phyloP scores from a whole-genome alignment of 2,329 filamentous ascomycete genomes.

The Beauveria varroae region DNA sequence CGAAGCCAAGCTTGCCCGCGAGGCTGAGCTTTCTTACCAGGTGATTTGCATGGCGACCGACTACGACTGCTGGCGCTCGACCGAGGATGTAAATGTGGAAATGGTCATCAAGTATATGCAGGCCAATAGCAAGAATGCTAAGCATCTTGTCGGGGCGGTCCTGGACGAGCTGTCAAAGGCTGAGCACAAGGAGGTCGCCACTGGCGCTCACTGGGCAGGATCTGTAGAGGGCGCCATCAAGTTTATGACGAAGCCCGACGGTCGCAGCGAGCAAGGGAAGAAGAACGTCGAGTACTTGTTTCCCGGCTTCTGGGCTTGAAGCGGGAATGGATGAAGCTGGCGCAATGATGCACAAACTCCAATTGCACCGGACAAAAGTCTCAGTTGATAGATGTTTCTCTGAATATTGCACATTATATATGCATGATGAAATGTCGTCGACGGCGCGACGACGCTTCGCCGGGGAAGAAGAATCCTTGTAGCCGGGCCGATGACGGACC shows the following conservation, averaged over 20 bases:
- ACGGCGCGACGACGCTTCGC: too few species aligned
- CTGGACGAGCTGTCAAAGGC: conserved; percentile 76
- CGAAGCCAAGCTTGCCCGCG: conserved; percentile 90
- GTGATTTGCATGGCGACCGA: conserved; percentile 99
- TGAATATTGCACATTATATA: neutral
- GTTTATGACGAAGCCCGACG: conserved; percentile 73
- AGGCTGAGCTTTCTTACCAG: conserved; percentile 94
- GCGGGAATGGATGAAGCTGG: neutral
- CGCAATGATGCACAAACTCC: neutral
- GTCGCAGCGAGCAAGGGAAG: conserved; percentile 64
- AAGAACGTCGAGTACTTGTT: conserved; percentile 83
- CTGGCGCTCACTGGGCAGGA: conserved; percentile 75
- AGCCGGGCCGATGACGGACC: neutral
- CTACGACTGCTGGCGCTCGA: conserved; percentile 95
- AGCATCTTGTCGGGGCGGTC: conserved; percentile 75
- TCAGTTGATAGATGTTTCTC: neutral
- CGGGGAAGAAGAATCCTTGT: neutral
- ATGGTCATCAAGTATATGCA: conserved; percentile 98
- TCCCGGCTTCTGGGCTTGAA: conserved; percentile 60
- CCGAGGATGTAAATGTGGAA: conserved; percentile 80
- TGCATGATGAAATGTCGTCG: neutral
- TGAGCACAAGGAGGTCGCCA: conserved; percentile 67
- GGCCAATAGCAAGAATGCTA: conserved; percentile 83
- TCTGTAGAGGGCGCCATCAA: conserved; percentile 68
- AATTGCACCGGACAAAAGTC: neutral